A percentile compares a stretch with the other conserved stretches of the same genome.
Evolutionary conservation across 179 eudicot genomes (phyloP).

Genomic region (Beta lomatogona): DNA sequence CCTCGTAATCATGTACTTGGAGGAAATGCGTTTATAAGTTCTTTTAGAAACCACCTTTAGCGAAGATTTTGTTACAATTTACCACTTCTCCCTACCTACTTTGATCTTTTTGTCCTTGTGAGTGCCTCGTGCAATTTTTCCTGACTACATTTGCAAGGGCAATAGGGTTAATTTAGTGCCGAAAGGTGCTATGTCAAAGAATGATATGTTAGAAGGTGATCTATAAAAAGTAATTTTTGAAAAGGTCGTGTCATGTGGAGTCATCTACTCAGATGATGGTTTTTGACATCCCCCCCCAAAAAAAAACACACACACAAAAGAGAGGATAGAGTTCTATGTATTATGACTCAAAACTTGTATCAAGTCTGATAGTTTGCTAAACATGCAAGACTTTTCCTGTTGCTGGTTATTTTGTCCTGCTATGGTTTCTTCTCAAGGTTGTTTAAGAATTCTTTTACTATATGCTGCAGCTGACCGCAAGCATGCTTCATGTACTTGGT

Average conservation of each 20-base stretch:
- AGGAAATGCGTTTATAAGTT: no score
- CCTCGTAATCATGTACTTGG: no score
- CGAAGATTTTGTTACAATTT: no score
- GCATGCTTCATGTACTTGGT: slow-evolving; percentile 83
- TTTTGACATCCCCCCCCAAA: background rate
- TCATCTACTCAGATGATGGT: no score
- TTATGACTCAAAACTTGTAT: background rate
- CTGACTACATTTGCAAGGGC: background rate
- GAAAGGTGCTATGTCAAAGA: background rate
- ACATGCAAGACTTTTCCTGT: background rate
- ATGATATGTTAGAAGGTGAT: no score
- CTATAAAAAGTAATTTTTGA: no score
- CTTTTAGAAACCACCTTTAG: no score
- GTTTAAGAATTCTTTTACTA: background rate
- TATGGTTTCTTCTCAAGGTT: background rate
- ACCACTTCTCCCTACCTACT: background rate
- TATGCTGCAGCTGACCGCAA: slow-evolving; percentile 74
- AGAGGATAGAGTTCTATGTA: background rate
- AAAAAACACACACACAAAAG: background rate
- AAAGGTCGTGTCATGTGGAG: no score
- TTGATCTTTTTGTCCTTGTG: background rate
- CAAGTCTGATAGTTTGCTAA: background rate
- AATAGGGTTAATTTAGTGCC: background rate
- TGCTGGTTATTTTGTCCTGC: background rate
- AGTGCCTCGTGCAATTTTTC: background rate